Evolutionary conservation across 1,284 basidiomycete genomes (phyloP), one percentile per base, ranked within the genome.

Genomic region (Ceratobasidium sp.): DNA sequence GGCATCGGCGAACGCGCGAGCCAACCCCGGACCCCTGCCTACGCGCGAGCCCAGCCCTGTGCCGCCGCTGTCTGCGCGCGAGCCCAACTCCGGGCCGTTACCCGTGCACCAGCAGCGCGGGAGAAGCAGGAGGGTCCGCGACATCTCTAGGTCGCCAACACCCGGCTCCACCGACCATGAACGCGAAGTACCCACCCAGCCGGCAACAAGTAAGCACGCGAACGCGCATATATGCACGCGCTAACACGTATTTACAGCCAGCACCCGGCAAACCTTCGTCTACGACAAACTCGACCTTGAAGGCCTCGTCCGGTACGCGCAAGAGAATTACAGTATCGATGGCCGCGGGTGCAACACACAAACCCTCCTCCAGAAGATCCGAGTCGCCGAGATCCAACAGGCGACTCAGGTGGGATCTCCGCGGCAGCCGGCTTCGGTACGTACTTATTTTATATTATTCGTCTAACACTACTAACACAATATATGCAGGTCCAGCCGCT

Each of bases 361-460:
- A 17, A 36, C 47, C 19, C 54, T 67, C 27, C 48, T 67, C 41
- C 15, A 3, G 50, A 19, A 17, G 5, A 31, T 67, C 65, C 27
- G 27, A 45, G 31, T 54, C 27, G 65, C 65, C 47, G 9, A 67
- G 65, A 44, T 19, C 2, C 15, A 67, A 56, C 36, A 67, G 45
- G 51, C 53, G 53, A 4, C 51, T 67, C 31, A 67, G 45, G 51
- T 67, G 65, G 65, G 65, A 67, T 22, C 41, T 67, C 14, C 41
- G 53, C 33, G 41, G 31, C 51, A 27, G 31, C 36, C 33, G 65
- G 29, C 65, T 67, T 67, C 27, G 51, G 65, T 56, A 47, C 24
- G 41, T 3, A 33, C 5, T 19, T 44, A 47, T 36, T n/a, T 56
- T 17, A n/a, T 41, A 4, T 33, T 24, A 19, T 53, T 36, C 54